Conservation (phyloP, 2,329 filamentous ascomycete genomes). For the Metarhizium rileyi region DNA sequence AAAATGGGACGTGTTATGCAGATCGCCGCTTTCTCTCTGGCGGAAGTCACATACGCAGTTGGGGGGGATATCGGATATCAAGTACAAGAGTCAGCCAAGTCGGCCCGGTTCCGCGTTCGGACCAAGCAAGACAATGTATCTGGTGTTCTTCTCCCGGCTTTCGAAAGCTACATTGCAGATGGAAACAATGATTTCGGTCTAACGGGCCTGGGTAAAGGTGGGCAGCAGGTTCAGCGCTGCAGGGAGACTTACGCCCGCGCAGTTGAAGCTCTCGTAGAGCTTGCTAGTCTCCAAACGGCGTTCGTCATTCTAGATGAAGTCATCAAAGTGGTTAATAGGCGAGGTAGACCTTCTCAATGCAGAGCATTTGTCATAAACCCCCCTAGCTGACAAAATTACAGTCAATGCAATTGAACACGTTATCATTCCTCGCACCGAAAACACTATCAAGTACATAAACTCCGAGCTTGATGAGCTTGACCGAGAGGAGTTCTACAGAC, state of each 20-base stretch:
- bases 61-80: slow-evolving; percentile 95
- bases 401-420: slow-evolving; percentile 96
- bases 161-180: slow-evolving; percentile 83
- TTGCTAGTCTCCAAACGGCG: slow-evolving; percentile 91
- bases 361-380: not conserved
- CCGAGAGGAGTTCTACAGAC: slow-evolving; percentile 91
- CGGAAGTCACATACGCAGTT: slow-evolving; percentile 94
- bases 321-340: slow-evolving; percentile 96
- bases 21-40: slow-evolving; percentile 93
- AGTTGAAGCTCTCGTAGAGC: slow-evolving; percentile 89
- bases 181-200: slow-evolving; percentile 92
- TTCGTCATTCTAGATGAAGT: slow-evolving; percentile 98
- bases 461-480: slow-evolving; percentile 96
- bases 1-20: slow-evolving; percentile 99
- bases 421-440: slow-evolving; percentile 95
- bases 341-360: slow-evolving; percentile 46
- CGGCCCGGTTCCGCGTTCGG: slow-evolving; percentile 82
- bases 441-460: slow-evolving; percentile 99
- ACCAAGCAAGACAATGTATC: slow-evolving; percentile 98
- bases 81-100: slow-evolving; percentile 90
- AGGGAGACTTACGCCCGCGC: slow-evolving; percentile 92
- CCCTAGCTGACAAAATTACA: slow-evolving; percentile 21
- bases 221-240: slow-evolving; percentile 91
- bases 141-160: slow-evolving; percentile 85
- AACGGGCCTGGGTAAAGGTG: slow-evolving; percentile 91